Base-by-base conservation (phyloP, 2,329 filamentous ascomycete genomes). In the Colletotrichum falcatum region DNA sequence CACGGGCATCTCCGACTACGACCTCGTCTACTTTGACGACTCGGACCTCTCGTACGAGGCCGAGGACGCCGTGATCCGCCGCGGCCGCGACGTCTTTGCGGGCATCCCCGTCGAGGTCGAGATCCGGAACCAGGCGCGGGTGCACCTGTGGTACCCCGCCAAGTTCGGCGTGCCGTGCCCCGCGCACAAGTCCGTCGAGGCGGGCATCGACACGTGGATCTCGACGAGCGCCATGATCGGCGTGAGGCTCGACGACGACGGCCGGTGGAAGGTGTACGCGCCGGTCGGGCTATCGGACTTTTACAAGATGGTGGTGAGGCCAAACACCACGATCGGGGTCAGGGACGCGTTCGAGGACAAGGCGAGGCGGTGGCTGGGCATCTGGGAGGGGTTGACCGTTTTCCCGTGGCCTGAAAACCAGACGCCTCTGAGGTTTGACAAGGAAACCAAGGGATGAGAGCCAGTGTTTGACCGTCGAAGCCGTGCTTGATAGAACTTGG, bases 61-160 rank as follows among this genome's bases (percentile, higher is more conserved):
- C 8, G 80, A 82, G 18, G 80, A 82, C 72, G 59, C 55, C 1
- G 72, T 76, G 4, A 82, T 82, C 23, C 75, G 78, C n/a, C 58
- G 48, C 0, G 79, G 79, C 2, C 74, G 71, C 18, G 49, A 63
- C 5, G 61, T 81, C 1, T 82, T 81, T 23, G 74, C 75, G 0
- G 78, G 77, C n/a, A 67, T 80, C 0, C 59, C 75, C 4, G 72
- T 74, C 1, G 76, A 80, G 33, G 76, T 82, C 1, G 80, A 82
- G 68, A 81, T 82, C 18, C 77, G 80, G 18, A 82, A 82, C 48
- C 80, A 82, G 61, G 80, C 80, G 2, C 76, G 80, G 11, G 80
- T 82, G 14, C 80, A 82, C 51, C 71, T 82, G 0, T 82, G 80
- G 80, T 82, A 81, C 26, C 73, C 73, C 59, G 49, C 75, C 39